phyloP scores from a whole-genome alignment of 345 rosid species.

The Gossypium stocksii region DNA sequence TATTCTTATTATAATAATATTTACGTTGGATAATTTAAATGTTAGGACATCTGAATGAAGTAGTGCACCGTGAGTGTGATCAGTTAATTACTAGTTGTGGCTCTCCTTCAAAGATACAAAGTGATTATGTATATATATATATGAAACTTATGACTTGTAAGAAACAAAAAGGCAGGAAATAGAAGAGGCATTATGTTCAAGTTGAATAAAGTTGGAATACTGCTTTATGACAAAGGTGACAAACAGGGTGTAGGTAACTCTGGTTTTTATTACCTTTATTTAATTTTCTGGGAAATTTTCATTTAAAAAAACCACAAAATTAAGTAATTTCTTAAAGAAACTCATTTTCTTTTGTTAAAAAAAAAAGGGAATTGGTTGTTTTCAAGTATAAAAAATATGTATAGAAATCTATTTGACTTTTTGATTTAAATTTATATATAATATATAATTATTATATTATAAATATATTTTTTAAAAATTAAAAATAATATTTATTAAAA shows the following conservation, averaged over 20 bases:
- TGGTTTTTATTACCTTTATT: neutral
- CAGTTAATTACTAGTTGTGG: neutral
- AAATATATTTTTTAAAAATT: no score
- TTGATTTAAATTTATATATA: no score
- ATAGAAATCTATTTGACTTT: no score
- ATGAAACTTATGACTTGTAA: neutral
- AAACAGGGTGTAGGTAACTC: constrained; percentile 1
- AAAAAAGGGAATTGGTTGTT: neutral
- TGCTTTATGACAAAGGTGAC: constrained; percentile 21
- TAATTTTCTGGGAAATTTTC: neutral
- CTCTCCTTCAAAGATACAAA: neutral
- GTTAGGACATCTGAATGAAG: neutral
- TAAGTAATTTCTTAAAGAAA: no score
- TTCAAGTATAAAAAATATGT: neutral
- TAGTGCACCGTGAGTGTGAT: neutral
- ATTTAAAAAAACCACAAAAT: no score
- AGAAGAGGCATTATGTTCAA: constrained; percentile 4
- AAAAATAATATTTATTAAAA: no score
- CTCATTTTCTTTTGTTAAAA: no score
- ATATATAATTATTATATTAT: no score
- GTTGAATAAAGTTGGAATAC: constrained; percentile 3
- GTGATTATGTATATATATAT: neutral
- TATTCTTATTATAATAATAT: neutral
- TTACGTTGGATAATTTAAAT: neutral
- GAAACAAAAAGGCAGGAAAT: neutral